Evolutionary conservation across 2,329 filamentous ascomycete genomes (phyloP), one percentile per base, ranked within the genome.

Genomic region (Ilyonectria mors-panacis): DNA sequence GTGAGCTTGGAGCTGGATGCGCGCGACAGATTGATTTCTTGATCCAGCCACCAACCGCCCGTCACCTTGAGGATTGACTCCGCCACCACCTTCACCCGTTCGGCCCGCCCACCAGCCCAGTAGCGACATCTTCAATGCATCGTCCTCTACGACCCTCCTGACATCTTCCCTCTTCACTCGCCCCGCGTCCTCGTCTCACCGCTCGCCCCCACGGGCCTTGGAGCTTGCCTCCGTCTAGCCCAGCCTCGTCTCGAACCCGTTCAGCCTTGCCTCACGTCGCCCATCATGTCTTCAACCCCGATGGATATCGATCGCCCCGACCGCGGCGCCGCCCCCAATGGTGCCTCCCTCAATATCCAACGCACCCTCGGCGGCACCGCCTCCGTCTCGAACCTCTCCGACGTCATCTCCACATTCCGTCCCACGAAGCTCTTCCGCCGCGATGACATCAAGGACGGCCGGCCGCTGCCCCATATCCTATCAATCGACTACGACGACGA

Each of bases 401-500:
- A 97, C 76, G 87, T 96, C 72, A 91, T 97, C 73, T 86, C 89
- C 42, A 90, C 87, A 61, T 97, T 94, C 78, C 88, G 93, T 57
- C 94, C 95, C 8, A 92, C 92, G 53, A 94, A 94, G 86, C 93
- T 95, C 82, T 91, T 92, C 72, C 85, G 84, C 54, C 85, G 87
- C 66, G 85, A 89, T 35, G 86, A 88, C 68, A 72, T 84, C 44
- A 87, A 87, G 72, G 85, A 86, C 48, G 81, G 81, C 65, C 82
- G 83, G 65, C 80, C 85, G 10, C 63, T 53, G 39, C n/a, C 54
- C n/a, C 19, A 45, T 13, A 50, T 57, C 23, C 53, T 59, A 8
- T 47, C 37, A 15, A 89, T 99, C 75, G 95, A 99, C 84, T 99
- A 97, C 79, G 95, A 98, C 81, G 95, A 98, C 83, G 92, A 93